Conservation (phyloP, 192 early-diverging fungal genomes). For the Backusella australiensis region DNA sequence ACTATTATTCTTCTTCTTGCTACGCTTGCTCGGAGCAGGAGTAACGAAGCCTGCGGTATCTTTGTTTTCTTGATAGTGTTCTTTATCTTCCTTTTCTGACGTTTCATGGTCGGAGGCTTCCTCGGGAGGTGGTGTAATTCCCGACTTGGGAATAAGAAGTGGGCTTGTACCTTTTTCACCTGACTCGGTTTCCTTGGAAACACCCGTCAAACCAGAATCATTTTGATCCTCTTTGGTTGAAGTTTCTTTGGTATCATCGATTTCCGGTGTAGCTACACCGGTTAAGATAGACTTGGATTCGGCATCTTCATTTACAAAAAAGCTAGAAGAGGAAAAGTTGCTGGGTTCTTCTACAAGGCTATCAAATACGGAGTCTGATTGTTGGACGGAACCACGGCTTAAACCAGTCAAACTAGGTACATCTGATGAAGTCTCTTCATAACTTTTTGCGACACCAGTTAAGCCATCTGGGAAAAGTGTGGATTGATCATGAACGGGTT, state of each 20-base stretch:
- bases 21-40: background rate
- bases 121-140: background rate
- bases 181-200: constrained; percentile 2
- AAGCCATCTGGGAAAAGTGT: background rate
- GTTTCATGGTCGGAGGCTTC: background rate
- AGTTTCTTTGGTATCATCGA: background rate
- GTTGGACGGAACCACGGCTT: background rate
- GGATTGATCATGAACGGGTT: background rate
- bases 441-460: background rate
- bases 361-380: background rate
- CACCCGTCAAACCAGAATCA: background rate
- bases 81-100: background rate
- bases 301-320: background rate
- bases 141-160: background rate
- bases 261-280: background rate
- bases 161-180: background rate
- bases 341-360: background rate
- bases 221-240: background rate
- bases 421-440: background rate
- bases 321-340: background rate
- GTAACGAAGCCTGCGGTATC: background rate
- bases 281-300: background rate
- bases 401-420: background rate
- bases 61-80: background rate
- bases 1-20: background rate